Evolutionary conservation across 2,329 filamentous ascomycete species (phyloP).

Genomic region (Phyllosticta citribraziliensis): DNA sequence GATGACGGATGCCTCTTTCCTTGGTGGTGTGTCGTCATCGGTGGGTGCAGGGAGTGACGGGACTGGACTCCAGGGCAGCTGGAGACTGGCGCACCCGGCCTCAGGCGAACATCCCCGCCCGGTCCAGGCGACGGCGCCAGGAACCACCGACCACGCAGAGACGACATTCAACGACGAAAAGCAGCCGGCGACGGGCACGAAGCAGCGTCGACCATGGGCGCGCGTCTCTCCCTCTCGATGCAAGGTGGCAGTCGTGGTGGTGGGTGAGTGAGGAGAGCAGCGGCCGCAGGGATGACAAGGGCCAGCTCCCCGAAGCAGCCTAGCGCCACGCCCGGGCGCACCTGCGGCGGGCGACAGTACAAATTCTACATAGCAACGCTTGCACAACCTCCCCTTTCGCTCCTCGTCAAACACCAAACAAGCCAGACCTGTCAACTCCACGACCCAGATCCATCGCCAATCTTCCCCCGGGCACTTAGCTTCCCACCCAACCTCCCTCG

Average conservation of each 20-base stretch:
- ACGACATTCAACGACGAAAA: no score
- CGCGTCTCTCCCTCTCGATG: no score
- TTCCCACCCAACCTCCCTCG: conserved; percentile 43
- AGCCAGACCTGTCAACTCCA: conserved; percentile 6
- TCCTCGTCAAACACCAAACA: conserved; percentile 11
- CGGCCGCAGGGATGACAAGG: conserved; percentile 1
- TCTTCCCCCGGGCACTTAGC: conserved; percentile 35
- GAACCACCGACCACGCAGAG: no score
- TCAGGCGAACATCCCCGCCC: not conserved
- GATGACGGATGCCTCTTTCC: not conserved
- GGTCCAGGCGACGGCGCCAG: not conserved
- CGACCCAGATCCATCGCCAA: conserved; percentile 10
- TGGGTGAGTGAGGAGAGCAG: not conserved
- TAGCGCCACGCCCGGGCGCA: conserved; percentile 8
- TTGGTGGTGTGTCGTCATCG: not conserved
- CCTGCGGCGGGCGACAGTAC: conserved; percentile 7
- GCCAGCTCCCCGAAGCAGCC: not conserved
- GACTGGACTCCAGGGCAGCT: no score
- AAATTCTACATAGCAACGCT: conserved; percentile 10
- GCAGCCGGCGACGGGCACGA: no score
- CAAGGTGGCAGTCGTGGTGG: not conserved
- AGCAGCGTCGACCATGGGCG: no score
- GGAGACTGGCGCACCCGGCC: not conserved
- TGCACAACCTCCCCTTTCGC: conserved; percentile 11
- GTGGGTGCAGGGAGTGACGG: not conserved